Percentiles rank a stretch among this genome's conserved stretches.
Conservation (phyloP, 2,329 filamentous ascomycete species). For the Thermothelomyces thermophilus region DNA sequence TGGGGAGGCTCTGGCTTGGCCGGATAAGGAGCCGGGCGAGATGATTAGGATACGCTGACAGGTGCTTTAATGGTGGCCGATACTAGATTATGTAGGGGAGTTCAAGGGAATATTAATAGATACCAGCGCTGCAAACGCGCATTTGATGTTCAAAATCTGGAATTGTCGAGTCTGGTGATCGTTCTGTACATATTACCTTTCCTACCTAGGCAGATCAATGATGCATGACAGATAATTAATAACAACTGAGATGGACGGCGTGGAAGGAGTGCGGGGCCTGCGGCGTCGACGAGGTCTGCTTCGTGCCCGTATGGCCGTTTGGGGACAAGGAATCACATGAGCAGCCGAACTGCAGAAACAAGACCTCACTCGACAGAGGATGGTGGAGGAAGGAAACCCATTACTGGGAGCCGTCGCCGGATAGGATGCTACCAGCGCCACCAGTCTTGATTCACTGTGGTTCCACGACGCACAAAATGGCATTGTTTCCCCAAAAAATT, state of each 20-base stretch:
- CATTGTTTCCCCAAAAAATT: too few relatives aligned
- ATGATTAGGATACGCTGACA: not conserved
- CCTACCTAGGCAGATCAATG: too few relatives aligned
- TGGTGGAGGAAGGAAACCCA: slow-evolving; percentile 8
- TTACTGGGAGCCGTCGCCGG: slow-evolving; percentile 7
- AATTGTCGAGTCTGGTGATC: too few relatives aligned
- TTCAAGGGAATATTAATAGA: too few relatives aligned
- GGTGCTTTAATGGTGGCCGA: not conserved
- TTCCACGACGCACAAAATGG: too few relatives aligned
- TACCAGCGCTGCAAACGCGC: too few relatives aligned
- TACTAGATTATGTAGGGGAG: too few relatives aligned
- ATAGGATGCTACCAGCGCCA: not conserved
- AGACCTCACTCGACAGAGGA: not conserved
- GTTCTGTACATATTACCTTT: too few relatives aligned
- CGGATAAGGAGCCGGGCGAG: not conserved
- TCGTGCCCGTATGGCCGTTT: slow-evolving; percentile 35
- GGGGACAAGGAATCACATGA: slow-evolving; percentile 29
- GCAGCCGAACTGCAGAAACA: slow-evolving; percentile 27
- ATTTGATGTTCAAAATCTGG: too few relatives aligned
- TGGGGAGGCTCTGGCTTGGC: not conserved
- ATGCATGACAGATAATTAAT: slow-evolving; percentile 28
- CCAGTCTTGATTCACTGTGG: too few relatives aligned
- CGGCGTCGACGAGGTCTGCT: slow-evolving; percentile 30
- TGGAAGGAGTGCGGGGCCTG: slow-evolving; percentile 33
- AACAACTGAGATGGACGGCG: slow-evolving; percentile 31